Evolutionary conservation across 2,329 filamentous ascomycete species (phyloP), one percentile per base, ranked within the genome.

Genomic region (Colletotrichum brevisporum): DNA sequence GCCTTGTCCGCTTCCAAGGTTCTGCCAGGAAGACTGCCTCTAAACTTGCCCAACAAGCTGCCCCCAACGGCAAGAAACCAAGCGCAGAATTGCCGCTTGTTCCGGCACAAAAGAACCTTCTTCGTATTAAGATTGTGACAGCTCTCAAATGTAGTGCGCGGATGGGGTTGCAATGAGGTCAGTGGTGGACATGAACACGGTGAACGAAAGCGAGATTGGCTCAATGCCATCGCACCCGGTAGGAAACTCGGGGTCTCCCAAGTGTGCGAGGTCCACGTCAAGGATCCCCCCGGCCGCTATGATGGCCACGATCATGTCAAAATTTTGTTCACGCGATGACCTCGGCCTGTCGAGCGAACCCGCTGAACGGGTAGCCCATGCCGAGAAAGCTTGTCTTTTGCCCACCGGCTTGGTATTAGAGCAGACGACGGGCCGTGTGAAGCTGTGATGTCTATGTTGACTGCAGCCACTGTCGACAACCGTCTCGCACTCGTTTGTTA

Each of bases 81-180:
- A 8, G 6, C n/a, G 21, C 3, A 5, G 21, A 3, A 21, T 50
- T 50, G 47, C 47, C 47, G 47, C 24, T 21, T 50, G 16, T 26
- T 24, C 43, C 15, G 56, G 26, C 41, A 43, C 16, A 59, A 50
- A 62, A 54, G 51, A 51, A 55, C 50, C 43, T 56, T 67, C n/a
- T 56, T 56, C 63, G 63, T 62, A 52, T 67, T 56, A 56, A 63
- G 63, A 56, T 56, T 62, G 51, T 62, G 63, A 51, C 13, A 45
- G 12, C 4, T 13, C 18, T 27, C 21, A 18, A 16, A 45, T 62
- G 56, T 6, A 55, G 27, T 63, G 57, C 52, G 18, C 12, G 15
- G 0, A 56, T 55, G 51, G 43, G 58, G 58, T 45, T 21, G 26
- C 45, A 56, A 24, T 52, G 31, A 51, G 50, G 43, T 21, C 26